phyloP scores from a whole-genome alignment of 2,329 filamentous ascomycete genomes.

The Colletotrichum echinochloae region DNA sequence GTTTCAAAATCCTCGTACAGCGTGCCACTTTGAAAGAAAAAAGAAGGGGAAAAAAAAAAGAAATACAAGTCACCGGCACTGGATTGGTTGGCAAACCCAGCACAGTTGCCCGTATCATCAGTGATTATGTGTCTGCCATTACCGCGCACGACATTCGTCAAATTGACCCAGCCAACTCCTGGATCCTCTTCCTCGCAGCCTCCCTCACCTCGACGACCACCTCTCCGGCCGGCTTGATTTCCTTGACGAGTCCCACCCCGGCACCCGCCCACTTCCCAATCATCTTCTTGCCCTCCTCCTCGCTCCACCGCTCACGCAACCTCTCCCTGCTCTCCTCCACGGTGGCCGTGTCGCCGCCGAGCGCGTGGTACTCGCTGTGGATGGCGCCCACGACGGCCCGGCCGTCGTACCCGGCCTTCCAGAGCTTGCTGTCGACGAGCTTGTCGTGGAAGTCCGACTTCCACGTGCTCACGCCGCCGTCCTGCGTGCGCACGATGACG shows the following conservation, averaged over 20 bases:
- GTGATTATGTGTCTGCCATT: background rate
- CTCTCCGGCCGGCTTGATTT: constrained; percentile 54
- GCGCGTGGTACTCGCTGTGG: constrained; percentile 53
- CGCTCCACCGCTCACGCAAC: constrained; percentile 52
- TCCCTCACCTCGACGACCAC: constrained; percentile 58
- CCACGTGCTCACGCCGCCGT: constrained; percentile 59
- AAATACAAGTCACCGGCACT: no score
- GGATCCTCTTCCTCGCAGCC: constrained; percentile 51
- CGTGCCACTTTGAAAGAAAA: background rate
- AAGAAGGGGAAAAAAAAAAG: no score
- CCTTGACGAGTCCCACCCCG: constrained; percentile 59
- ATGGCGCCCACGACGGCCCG: constrained; percentile 55
- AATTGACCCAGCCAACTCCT: constrained; percentile 44
- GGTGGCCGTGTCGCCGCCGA: constrained; percentile 28
- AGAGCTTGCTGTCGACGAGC: constrained; percentile 53
- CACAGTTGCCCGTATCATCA: background rate
- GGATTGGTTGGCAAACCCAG: background rate
- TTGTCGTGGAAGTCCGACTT: constrained; percentile 62
- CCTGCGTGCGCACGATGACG: constrained; percentile 54
- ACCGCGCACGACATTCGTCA: background rate
- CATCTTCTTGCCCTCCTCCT: constrained; percentile 50
- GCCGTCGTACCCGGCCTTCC: constrained; percentile 59
- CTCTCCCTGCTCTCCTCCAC: constrained; percentile 55
- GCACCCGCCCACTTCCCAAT: constrained; percentile 57
- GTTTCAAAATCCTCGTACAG: background rate